phyloP scores from a whole-genome alignment of 2,329 filamentous ascomycete species.

The Talaromyces sp. region DNA sequence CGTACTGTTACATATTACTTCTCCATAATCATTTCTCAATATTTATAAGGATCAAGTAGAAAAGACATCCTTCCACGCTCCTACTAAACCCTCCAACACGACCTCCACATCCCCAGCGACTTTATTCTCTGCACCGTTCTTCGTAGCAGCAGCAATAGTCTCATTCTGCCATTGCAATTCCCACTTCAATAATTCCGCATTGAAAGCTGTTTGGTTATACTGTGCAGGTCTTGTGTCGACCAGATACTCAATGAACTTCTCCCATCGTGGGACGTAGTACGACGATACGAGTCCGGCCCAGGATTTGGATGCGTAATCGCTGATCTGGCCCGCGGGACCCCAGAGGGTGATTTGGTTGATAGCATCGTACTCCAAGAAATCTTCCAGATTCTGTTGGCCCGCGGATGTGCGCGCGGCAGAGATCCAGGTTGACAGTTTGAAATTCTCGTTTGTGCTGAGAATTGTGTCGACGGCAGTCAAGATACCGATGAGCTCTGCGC shows the following conservation, averaged over 20 bases:
- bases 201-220: conserved; percentile 25
- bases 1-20: not conserved
- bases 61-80: not conserved
- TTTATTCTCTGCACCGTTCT: not conserved
- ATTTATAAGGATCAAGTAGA: not conserved
- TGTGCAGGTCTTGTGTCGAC: conserved; percentile 3
- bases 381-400: conserved; percentile 23
- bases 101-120: conserved; percentile 28
- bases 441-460: conserved; percentile 43
- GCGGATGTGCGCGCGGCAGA: conserved; percentile 34
- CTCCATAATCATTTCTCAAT: not conserved
- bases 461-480: conserved; percentile 42
- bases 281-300: conserved; percentile 48
- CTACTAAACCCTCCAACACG: not conserved
- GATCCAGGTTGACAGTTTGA: conserved; percentile 45
- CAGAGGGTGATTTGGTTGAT: conserved; percentile 52
- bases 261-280: conserved; percentile 50
- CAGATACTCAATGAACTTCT: conserved; percentile 45
- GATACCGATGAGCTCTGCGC: conserved; percentile 32
- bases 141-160: conserved; percentile 1
- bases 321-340: conserved; percentile 49
- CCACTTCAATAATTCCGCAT: conserved; percentile 19
- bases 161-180: conserved; percentile 22
- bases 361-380: conserved; percentile 47
- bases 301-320: conserved; percentile 50